phyloP scores from a whole-genome alignment of 2,329 filamentous ascomycete genomes.

The Xylaria multiplex region DNA sequence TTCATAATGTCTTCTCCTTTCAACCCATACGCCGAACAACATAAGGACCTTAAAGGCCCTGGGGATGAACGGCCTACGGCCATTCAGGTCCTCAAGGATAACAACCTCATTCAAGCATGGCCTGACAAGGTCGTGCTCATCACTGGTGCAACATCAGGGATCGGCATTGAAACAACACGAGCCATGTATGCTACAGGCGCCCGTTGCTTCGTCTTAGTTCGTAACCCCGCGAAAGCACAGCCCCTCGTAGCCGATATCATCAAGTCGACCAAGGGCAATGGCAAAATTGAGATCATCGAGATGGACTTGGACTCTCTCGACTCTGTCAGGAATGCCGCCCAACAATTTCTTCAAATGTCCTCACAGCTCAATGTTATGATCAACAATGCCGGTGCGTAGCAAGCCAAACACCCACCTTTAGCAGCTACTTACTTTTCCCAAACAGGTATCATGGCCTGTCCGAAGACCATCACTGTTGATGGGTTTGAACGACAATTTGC shows the following conservation, averaged over 20 bases:
- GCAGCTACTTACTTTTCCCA: neutral
- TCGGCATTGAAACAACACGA: slow-evolving; percentile 57
- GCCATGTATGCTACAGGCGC: slow-evolving; percentile 54
- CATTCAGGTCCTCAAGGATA: slow-evolving; percentile 53
- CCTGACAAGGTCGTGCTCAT: slow-evolving; percentile 54
- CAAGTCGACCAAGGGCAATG: slow-evolving; percentile 28
- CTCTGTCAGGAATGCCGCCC: slow-evolving; percentile 26
- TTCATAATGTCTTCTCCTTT: slow-evolving; percentile 29
- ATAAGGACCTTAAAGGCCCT: slow-evolving; percentile 53
- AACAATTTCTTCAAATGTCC: slow-evolving; percentile 30
- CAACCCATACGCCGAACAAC: slow-evolving; percentile 30
- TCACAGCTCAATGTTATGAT: slow-evolving; percentile 34
- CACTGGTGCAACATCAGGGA: slow-evolving; percentile 56
- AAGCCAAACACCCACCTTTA: neutral
- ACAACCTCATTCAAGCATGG: slow-evolving; percentile 49
- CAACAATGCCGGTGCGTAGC: slow-evolving; percentile 33
- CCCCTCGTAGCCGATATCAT: slow-evolving; percentile 31
- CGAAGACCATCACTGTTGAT: slow-evolving; percentile 49
- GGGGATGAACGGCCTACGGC: slow-evolving; percentile 56
- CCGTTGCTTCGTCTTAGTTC: slow-evolving; percentile 23
- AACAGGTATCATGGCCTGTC: slow-evolving; percentile 30
- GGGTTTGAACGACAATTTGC: slow-evolving; percentile 61
- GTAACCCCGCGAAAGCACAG: slow-evolving; percentile 22
- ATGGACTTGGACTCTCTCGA: slow-evolving; percentile 30
- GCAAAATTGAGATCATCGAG: slow-evolving; percentile 31